Conservation (phyloP, 345 rosid genomes). For the Microcos paniculata region DNA sequence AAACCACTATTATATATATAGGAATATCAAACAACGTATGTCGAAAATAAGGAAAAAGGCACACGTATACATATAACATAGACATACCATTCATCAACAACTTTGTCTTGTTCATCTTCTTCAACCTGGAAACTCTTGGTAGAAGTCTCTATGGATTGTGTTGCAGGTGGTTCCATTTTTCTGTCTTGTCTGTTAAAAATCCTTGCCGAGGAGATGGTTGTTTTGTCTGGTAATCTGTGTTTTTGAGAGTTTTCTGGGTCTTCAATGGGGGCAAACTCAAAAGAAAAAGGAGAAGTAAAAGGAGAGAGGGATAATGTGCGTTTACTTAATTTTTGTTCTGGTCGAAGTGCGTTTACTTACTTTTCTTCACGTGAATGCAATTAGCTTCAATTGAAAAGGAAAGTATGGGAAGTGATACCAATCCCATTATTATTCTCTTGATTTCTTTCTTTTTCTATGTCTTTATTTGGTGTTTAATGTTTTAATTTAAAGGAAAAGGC, state of each 20-base stretch:
- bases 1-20: background rate
- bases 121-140: slow-evolving; percentile 27
- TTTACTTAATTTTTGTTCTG: background rate
- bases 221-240: background rate
- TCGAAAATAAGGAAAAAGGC: background rate
- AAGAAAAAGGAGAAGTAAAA: too few relatives aligned
- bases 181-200: background rate
- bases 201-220: background rate
- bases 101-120: slow-evolving; percentile 40
- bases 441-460: background rate
- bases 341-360: background rate
- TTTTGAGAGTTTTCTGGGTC: background rate
- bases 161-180: slow-evolving; percentile 44
- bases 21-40: too few relatives aligned
- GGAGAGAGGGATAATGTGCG: background rate
- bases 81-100: slow-evolving; percentile 35
- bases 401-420: background rate
- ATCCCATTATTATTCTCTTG: background rate
- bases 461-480: too few relatives aligned
- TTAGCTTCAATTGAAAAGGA: background rate
- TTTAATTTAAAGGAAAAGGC: background rate
- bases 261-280: background rate
- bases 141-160: slow-evolving; percentile 29
- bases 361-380: slow-evolving; percentile 12
- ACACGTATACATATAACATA: too few relatives aligned